A percentile compares a stretch with the other conserved stretches of the same genome.
Evolutionary conservation across 2,329 filamentous ascomycete species (phyloP).

Genomic region (Pyrenophora teres): DNA sequence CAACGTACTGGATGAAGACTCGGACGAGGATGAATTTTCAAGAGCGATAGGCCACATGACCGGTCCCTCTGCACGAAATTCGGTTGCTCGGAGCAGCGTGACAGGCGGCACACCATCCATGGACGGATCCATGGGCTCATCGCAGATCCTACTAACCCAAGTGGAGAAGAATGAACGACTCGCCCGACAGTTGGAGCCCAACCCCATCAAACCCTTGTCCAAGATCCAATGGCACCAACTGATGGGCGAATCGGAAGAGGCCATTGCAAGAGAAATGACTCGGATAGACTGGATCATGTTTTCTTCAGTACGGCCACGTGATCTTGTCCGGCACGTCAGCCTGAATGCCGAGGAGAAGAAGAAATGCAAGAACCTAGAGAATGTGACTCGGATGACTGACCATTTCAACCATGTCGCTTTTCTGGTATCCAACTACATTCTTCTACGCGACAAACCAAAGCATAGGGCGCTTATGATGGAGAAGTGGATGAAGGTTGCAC

Average conservation of each 20-base stretch:
- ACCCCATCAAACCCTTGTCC: slow-evolving; percentile 70
- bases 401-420: slow-evolving; percentile 70
- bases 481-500: slow-evolving; percentile 91
- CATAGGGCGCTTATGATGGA: slow-evolving; percentile 89
- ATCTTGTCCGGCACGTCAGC: slow-evolving; percentile 89
- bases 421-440: slow-evolving; percentile 59
- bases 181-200: slow-evolving; percentile 72
- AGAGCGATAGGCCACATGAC: slow-evolving; percentile 39
- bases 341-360: slow-evolving; percentile 72
- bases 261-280: slow-evolving; percentile 88
- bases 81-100: slow-evolving; percentile 38
- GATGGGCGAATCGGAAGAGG: slow-evolving; percentile 83
- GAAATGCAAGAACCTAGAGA: slow-evolving; percentile 75
- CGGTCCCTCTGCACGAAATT: slow-evolving; percentile 29
- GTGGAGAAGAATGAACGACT: slow-evolving; percentile 82
- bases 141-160: slow-evolving; percentile 62
- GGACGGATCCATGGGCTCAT: slow-evolving; percentile 38
- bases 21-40: slow-evolving; percentile 43
- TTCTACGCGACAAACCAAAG: slow-evolving; percentile 93
- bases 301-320: slow-evolving; percentile 87
- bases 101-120: slow-evolving; percentile 34
- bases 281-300: slow-evolving; percentile 99
- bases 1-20: slow-evolving; percentile 48
- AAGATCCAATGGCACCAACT: slow-evolving; percentile 90
- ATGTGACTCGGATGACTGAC: slow-evolving; percentile 91